phyloP scores from a whole-genome alignment of 768 basidiomycete species.

The Suillus brevipes region DNA sequence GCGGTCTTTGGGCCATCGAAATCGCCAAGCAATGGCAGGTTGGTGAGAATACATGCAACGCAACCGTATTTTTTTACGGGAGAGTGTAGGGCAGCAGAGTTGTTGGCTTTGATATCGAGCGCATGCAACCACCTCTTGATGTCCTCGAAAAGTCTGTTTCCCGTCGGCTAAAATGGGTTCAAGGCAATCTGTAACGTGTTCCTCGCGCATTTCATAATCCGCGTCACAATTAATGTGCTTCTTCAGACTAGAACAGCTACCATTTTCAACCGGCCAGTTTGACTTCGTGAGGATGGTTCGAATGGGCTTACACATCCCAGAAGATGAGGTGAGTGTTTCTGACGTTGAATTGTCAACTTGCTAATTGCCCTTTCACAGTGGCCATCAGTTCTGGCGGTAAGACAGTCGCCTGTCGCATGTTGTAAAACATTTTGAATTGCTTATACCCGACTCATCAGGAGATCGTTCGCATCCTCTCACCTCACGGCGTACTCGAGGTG shows the following conservation, averaged over 20 bases:
- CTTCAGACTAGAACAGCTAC: constrained; percentile 60
- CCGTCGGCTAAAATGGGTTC: constrained; percentile 61
- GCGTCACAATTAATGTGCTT: constrained; percentile 11
- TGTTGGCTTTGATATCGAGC: constrained; percentile 58
- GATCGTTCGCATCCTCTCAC: constrained; percentile 62
- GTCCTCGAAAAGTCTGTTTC: constrained; percentile 43
- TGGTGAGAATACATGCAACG: constrained; percentile 17
- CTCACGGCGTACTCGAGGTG: constrained; percentile 66
- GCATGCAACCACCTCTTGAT: constrained; percentile 51
- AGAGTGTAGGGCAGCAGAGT: constrained; percentile 48
- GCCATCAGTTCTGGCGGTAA: constrained; percentile 65
- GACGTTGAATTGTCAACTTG: constrained; percentile 5
- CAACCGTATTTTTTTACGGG: constrained; percentile 7
- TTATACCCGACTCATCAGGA: constrained; percentile 44
- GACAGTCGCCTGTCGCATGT: constrained; percentile 16
- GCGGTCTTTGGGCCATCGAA: constrained; percentile 69
- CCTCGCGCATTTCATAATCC: constrained; percentile 3
- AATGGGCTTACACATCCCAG: constrained; percentile 68
- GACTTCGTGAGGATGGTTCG: constrained; percentile 66
- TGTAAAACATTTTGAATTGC: constrained; percentile 18
- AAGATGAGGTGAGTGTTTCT: constrained; percentile 56
- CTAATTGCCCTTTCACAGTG: constrained; percentile 43
- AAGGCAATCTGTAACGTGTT: constrained; percentile 60
- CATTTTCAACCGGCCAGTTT: constrained; percentile 57
- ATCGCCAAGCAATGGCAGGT: constrained; percentile 70